phyloP scores from a whole-genome alignment of 2,329 filamentous ascomycete species.

The Penicillium vulpinum region DNA sequence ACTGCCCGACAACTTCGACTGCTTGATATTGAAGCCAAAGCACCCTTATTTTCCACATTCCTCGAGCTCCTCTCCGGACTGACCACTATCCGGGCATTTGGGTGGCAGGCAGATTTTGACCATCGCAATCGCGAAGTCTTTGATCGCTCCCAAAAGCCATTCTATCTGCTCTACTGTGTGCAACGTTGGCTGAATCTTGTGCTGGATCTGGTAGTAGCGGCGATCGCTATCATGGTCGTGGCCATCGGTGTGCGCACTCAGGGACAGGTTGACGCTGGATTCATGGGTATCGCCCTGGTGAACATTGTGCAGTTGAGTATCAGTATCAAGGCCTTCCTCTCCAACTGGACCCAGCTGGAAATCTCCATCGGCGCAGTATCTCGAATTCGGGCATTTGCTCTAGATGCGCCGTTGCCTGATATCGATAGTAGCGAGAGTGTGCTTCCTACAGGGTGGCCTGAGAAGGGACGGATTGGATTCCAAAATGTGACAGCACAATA shows the following conservation, averaged over 20 bases:
- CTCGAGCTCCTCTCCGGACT: constrained; percentile 15
- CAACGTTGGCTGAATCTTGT: constrained; percentile 25
- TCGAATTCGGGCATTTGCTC: neutral
- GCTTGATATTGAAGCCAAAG: constrained; percentile 24
- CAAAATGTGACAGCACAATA: neutral
- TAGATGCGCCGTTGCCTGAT: neutral
- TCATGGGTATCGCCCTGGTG: neutral
- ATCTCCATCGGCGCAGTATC: neutral
- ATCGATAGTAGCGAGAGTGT: neutral
- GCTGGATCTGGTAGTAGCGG: constrained; percentile 5
- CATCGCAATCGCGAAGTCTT: constrained; percentile 3
- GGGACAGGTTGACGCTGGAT: neutral
- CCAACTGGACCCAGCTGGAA: neutral
- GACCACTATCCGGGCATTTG: constrained; percentile 17
- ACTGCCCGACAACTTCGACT: constrained; percentile 59
- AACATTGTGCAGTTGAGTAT: neutral
- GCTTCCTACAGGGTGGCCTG: neutral
- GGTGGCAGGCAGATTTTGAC: constrained; percentile 7
- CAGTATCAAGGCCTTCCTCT: neutral
- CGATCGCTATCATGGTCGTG: neutral
- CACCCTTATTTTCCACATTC: constrained; percentile 15
- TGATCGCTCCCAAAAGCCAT: constrained; percentile 20
- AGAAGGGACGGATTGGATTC: neutral
- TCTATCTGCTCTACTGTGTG: constrained; percentile 22
- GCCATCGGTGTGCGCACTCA: neutral